A percentile compares a stretch with the other conserved stretches of the same genome.
These are phyloP conservation scores for Psilocybe subaeruginosa DNA, from an alignment of 768 basidiomycete species.

Conservation along the genomic window DNA sequence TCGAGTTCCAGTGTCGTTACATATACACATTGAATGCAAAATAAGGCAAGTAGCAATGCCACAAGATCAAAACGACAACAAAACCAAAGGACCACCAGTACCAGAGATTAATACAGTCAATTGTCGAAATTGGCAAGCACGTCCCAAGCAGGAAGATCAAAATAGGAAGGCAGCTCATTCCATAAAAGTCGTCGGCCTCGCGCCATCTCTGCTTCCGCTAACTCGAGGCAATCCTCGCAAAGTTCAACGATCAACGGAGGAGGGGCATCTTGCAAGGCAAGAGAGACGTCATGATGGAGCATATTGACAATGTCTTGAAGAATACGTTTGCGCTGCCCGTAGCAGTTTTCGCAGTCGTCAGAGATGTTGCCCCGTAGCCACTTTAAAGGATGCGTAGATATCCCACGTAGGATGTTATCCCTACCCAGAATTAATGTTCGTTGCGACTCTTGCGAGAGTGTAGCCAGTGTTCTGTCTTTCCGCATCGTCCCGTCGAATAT, in stretches of 20 bases:
- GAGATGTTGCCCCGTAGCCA: not conserved
- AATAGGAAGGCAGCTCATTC: not conserved
- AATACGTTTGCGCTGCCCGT: not conserved
- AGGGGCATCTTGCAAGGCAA: not conserved
- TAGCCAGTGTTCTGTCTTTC: not conserved
- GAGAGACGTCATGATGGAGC: not conserved
- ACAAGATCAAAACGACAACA: too few relatives aligned
- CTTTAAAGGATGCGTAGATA: not conserved
- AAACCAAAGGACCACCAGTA: too few relatives aligned
- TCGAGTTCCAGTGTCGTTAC: too few relatives aligned
- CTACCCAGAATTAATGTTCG: not conserved
- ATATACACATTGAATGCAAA: too few relatives aligned
- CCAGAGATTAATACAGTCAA: not conserved
- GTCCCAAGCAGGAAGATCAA: constrained; percentile 4
- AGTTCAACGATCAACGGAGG: not conserved
- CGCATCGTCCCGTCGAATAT: constrained; percentile 3
- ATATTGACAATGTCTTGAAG: not conserved
- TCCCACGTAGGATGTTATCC: not conserved
- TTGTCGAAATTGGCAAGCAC: not conserved
- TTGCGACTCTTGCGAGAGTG: not conserved
- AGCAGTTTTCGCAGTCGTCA: not conserved
- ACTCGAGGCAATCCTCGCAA: not conserved
- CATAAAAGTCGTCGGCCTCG: not conserved
- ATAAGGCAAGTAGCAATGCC: too few relatives aligned
- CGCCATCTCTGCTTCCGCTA: not conserved